Percentiles rank a stretch among this genome's conserved stretches.
Evolutionary conservation across 2,329 filamentous ascomycete genomes (phyloP).

Genomic region (Fusarium sp.): DNA sequence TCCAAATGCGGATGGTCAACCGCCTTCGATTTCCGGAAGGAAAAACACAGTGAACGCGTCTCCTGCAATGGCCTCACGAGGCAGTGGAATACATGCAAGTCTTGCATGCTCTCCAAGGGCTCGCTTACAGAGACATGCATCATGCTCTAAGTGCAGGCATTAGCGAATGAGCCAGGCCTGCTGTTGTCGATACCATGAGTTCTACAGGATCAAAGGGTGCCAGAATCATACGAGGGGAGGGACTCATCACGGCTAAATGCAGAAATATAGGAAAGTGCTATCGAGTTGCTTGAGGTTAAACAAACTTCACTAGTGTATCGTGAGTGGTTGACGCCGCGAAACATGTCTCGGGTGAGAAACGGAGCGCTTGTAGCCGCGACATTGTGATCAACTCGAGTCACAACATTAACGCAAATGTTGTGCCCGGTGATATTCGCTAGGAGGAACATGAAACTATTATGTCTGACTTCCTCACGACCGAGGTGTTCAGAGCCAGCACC

Average conservation of each 20-base stretch:
- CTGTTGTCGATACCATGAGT: neutral
- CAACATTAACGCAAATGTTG: neutral
- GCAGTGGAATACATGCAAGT: neutral
- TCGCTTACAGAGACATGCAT: neutral
- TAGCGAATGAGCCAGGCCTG: neutral
- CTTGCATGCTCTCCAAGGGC: neutral
- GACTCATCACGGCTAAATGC: neutral
- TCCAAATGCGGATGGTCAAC: neutral
- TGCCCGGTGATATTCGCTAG: neutral
- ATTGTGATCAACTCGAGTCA: neutral
- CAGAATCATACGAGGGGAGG: neutral
- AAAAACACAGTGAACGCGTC: neutral
- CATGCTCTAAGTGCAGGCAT: neutral
- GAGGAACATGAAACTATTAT: neutral
- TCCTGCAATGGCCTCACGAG: neutral
- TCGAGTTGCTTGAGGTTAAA: neutral
- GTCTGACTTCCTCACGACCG: neutral
- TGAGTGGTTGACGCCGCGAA: neutral
- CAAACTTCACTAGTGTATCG: neutral
- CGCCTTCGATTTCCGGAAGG: neutral
- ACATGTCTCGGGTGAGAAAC: neutral
- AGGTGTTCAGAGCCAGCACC: neutral
- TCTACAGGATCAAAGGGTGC: neutral
- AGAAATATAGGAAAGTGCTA: neutral
- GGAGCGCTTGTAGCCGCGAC: neutral